phyloP scores from a whole-genome alignment of 306 rosid species.

The Datisca glomerata region DNA sequence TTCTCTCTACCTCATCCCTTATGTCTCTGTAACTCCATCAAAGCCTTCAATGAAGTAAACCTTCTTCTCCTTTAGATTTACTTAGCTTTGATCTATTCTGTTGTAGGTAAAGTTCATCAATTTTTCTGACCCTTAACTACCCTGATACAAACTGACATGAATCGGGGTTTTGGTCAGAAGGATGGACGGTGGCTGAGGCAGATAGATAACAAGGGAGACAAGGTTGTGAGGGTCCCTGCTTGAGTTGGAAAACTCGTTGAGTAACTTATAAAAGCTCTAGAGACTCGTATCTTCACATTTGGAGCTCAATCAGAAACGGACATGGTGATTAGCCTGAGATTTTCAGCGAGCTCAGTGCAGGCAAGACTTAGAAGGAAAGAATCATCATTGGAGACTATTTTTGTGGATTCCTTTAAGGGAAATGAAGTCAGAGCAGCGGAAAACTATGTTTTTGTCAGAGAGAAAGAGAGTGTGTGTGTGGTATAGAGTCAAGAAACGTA shows the following conservation, averaged over 20 bases:
- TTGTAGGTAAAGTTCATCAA: too few species aligned
- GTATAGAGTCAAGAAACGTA: too few species aligned
- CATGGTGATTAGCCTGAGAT: slow-evolving; percentile 41
- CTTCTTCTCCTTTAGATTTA: too few species aligned
- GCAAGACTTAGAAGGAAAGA: slow-evolving; percentile 61
- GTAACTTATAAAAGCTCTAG: slow-evolving; percentile 28
- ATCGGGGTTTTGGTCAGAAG: slow-evolving; percentile 42
- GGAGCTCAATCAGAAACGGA: slow-evolving; percentile 37
- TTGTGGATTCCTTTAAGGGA: slow-evolving; percentile 64
- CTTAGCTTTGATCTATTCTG: too few species aligned
- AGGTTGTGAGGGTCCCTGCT: slow-evolving; percentile 45
- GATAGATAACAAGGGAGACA: slow-evolving; percentile 61
- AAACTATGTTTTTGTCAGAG: slow-evolving; percentile 48
- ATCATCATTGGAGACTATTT: slow-evolving; percentile 72
- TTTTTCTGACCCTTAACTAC: not conserved
- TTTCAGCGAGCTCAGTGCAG: slow-evolving; percentile 55
- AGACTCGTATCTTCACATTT: slow-evolving; percentile 37
- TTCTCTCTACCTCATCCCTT: too few species aligned
- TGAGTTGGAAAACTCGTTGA: slow-evolving; percentile 55
- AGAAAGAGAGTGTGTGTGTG: too few species aligned
- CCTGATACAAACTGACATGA: too few species aligned
- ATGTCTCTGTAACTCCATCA: too few species aligned
- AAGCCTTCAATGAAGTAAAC: too few species aligned
- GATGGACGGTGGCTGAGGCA: slow-evolving; percentile 66
- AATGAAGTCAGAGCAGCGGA: slow-evolving; percentile 55